These are phyloP conservation scores for Cymbopogon citratus DNA, from an alignment of 176 grass and related monocot genomes.

Conservation along the genomic window DNA sequence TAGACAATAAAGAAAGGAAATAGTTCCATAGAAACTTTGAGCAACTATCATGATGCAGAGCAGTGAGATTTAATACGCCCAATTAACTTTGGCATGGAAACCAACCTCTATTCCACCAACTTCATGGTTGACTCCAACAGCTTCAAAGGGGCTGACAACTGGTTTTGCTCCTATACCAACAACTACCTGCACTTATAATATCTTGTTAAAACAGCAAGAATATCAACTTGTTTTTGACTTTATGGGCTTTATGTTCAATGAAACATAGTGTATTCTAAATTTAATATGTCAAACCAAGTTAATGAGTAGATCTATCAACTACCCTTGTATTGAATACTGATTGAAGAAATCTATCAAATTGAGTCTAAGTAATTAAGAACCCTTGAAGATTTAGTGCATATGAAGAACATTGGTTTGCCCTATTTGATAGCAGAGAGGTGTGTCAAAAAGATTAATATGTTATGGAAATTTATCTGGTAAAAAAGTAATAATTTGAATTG, in stretches of 20 bases:
- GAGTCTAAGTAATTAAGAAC: too few relatives aligned
- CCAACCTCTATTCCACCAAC: slow-evolving; percentile 98
- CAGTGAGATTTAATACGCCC: not conserved
- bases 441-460: not conserved
- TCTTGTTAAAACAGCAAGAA: slow-evolving; percentile 1
- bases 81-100: slow-evolving; percentile 20
- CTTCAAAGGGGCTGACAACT: slow-evolving; percentile 79
- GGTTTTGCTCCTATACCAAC: slow-evolving; percentile 93
- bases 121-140: slow-evolving; percentile 58
- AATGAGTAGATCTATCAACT: not conserved
- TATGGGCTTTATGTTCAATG: not conserved
- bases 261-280: not conserved
- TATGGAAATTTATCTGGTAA: not conserved
- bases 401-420: not conserved
- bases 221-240: not conserved
- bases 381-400: not conserved
- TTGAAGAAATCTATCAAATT: not conserved
- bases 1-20: not conserved
- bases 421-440: not conserved
- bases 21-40: slow-evolving; percentile 6
- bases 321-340: not conserved
- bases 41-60: not conserved
- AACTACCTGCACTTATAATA: slow-evolving; percentile 56
- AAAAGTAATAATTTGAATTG: not conserved
- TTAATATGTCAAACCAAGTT: not conserved